These are phyloP conservation scores for Noccaea bulbosa DNA, from an alignment of 345 rosid genomes.

Conservation along the genomic window DNA sequence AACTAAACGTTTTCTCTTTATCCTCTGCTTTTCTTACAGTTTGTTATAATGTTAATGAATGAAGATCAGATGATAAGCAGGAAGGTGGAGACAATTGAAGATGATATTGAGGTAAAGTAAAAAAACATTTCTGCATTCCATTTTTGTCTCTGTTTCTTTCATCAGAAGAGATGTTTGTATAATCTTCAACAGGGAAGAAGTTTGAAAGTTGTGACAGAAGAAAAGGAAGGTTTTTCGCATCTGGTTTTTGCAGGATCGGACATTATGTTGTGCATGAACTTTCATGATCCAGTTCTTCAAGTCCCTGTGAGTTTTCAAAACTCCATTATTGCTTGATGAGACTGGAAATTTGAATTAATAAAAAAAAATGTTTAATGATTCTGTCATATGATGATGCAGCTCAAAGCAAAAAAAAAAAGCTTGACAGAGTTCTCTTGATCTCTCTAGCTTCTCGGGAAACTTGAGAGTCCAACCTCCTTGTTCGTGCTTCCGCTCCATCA, in stretches of 20 bases:
- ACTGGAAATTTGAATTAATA: neutral
- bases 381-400: too few relatives aligned
- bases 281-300: conserved; percentile 63
- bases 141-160: conserved; percentile 1
- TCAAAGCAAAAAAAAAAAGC: neutral
- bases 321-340: neutral
- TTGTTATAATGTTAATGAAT: conserved; percentile 56
- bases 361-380: too few relatives aligned
- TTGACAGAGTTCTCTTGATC: neutral
- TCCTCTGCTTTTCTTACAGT: conserved; percentile 43
- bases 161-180: conserved; percentile 6
- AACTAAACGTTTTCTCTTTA: neutral
- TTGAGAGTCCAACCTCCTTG: too few relatives aligned
- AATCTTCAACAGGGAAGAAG: conserved; percentile 50
- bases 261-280: conserved; percentile 60
- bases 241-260: conserved; percentile 67
- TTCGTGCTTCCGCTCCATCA: too few relatives aligned
- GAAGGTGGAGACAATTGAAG: conserved; percentile 47
- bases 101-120: conserved; percentile 50
- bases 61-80: conserved; percentile 39
- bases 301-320: conserved; percentile 56
- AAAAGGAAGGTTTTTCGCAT: conserved; percentile 57
- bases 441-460: neutral
- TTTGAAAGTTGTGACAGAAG: conserved; percentile 49
- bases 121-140: neutral